A percentile compares a stretch with the other conserved stretches of the same genome.
These are phyloP conservation scores for Aspergillus affinis DNA, from an alignment of 495 filamentous ascomycete species.

Conservation along the genomic window DNA sequence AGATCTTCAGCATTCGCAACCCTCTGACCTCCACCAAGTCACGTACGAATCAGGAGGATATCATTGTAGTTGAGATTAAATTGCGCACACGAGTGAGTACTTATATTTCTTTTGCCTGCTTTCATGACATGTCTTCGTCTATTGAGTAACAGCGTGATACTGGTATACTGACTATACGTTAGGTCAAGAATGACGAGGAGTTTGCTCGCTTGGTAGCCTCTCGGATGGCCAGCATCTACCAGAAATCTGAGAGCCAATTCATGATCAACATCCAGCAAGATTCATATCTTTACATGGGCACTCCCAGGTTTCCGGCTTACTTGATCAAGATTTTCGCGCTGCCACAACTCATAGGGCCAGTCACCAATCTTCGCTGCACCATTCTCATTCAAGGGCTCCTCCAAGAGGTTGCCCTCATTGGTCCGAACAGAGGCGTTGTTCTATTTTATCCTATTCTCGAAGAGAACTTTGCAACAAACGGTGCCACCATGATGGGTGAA, in stretches of 20 bases:
- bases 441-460: slow-evolving; percentile 68
- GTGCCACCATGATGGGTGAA: slow-evolving; percentile 66
- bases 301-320: slow-evolving; percentile 75
- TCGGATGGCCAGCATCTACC: slow-evolving; percentile 69
- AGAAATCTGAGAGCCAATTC: slow-evolving; percentile 67
- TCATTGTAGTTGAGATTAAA: slow-evolving; percentile 76
- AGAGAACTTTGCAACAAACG: slow-evolving; percentile 68
- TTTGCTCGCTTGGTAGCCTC: slow-evolving; percentile 69
- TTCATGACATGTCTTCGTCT: neutral
- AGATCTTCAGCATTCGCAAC: slow-evolving; percentile 57
- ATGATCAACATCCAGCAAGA: slow-evolving; percentile 71
- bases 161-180: neutral
- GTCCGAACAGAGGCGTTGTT: slow-evolving; percentile 62
- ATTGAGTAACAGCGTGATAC: neutral
- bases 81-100: slow-evolving; percentile 77
- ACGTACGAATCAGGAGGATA: slow-evolving; percentile 61
- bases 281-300: slow-evolving; percentile 72
- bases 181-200: slow-evolving; percentile 38
- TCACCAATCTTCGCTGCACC: slow-evolving; percentile 81
- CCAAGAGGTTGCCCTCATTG: slow-evolving; percentile 64
- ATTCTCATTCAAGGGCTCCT: slow-evolving; percentile 70
- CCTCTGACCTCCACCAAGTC: slow-evolving; percentile 52
- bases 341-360: slow-evolving; percentile 63
- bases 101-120: neutral
- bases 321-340: slow-evolving; percentile 74